phyloP scores from a whole-genome alignment of 176 grass and related monocot genomes.

The Cymbopogon citratus region DNA sequence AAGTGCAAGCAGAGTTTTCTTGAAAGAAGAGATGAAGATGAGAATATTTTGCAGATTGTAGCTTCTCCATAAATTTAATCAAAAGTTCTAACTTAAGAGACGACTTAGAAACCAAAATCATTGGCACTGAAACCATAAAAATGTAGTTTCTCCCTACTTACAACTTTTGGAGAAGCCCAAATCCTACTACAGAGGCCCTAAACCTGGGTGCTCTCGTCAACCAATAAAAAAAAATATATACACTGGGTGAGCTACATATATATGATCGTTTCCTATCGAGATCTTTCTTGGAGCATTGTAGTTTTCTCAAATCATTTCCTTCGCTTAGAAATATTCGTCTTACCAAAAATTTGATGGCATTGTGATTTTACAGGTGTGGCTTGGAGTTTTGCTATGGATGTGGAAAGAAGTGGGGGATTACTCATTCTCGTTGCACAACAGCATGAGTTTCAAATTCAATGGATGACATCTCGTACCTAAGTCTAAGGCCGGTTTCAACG shows the following conservation, averaged over 20 bases:
- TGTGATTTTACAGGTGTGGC: slow-evolving; percentile 29
- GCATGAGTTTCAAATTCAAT: background rate
- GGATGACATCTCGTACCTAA: background rate
- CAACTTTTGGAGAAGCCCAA: too few relatives aligned
- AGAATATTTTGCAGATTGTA: too few relatives aligned
- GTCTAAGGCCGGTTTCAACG: background rate
- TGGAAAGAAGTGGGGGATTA: background rate
- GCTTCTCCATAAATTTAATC: too few relatives aligned
- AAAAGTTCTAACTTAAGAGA: too few relatives aligned
- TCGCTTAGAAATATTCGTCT: background rate
- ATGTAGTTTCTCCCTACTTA: background rate
- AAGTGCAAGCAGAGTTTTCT: background rate
- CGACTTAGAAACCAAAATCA: background rate
- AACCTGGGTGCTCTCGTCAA: too few relatives aligned
- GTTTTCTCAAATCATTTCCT: background rate
- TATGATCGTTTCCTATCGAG: too few relatives aligned
- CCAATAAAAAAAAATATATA: too few relatives aligned
- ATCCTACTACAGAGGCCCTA: background rate
- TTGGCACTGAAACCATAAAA: background rate
- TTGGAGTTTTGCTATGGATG: slow-evolving; percentile 55
- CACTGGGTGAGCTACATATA: too few relatives aligned
- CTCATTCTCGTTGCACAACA: slow-evolving; percentile 4
- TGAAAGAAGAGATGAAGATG: too few relatives aligned
- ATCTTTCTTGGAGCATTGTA: background rate
- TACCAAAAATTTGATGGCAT: background rate